Evolutionary conservation across 768 basidiomycete genomes (phyloP).

Genomic region (Chiua virens): DNA sequence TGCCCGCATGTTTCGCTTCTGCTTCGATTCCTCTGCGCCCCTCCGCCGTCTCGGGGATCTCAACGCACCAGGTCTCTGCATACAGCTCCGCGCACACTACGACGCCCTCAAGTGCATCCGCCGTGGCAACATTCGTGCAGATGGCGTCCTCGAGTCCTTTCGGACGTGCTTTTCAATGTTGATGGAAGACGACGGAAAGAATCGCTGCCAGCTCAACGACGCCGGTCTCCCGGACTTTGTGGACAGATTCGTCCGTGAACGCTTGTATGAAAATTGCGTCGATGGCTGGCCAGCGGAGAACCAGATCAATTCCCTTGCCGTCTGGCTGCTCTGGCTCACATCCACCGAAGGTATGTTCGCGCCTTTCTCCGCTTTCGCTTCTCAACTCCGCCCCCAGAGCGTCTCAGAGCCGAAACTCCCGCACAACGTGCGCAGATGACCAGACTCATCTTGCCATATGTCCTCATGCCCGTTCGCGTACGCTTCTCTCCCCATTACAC

Average conservation of each 20-base stretch:
- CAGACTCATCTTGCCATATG: slow-evolving; percentile 42
- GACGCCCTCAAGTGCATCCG: slow-evolving; percentile 31
- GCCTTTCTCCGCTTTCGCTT: background rate
- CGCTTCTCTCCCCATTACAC: background rate
- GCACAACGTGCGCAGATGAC: slow-evolving; percentile 30
- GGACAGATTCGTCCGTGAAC: slow-evolving; percentile 43
- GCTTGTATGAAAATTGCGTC: slow-evolving; percentile 42
- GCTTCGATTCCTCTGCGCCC: slow-evolving; percentile 57
- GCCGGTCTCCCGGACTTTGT: slow-evolving; percentile 51
- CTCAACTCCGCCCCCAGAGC: slow-evolving; percentile 30
- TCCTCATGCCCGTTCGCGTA: slow-evolving; percentile 53
- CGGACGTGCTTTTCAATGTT: slow-evolving; percentile 55
- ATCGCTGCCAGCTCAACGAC: slow-evolving; percentile 53
- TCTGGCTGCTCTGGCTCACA: slow-evolving; percentile 68
- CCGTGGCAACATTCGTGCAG: slow-evolving; percentile 34
- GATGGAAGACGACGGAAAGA: slow-evolving; percentile 68
- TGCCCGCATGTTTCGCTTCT: slow-evolving; percentile 50
- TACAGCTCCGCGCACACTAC: slow-evolving; percentile 42
- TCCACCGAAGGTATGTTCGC: slow-evolving; percentile 47
- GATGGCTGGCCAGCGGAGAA: slow-evolving; percentile 62
- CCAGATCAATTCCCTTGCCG: slow-evolving; percentile 46
- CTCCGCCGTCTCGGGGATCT: slow-evolving; percentile 48
- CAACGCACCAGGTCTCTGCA: slow-evolving; percentile 37
- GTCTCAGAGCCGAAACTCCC: slow-evolving; percentile 25
- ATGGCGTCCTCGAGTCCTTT: slow-evolving; percentile 34